Conservation (phyloP, 2,329 filamentous ascomycete genomes). For the Raffaelea arxii region DNA sequence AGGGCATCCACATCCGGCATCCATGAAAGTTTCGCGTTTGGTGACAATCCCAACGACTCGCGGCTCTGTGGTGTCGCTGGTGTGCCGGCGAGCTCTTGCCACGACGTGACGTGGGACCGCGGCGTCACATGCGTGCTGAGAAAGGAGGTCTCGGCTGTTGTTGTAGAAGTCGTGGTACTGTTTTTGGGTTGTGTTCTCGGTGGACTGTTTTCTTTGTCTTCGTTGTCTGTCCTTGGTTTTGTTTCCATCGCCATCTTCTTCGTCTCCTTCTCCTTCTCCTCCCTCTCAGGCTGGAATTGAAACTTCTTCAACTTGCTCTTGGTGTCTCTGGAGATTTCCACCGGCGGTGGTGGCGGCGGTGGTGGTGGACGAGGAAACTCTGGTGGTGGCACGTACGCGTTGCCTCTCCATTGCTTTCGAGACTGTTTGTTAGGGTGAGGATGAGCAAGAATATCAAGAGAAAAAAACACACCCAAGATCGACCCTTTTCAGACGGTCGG, state of each 20-base stretch:
- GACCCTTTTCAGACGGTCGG: slow-evolving; percentile 21
- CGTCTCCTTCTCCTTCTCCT: neutral
- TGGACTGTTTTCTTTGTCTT: slow-evolving; percentile 9
- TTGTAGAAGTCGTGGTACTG: slow-evolving; percentile 8
- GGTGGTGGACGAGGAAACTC: slow-evolving; percentile 15
- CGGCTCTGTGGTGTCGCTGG: slow-evolving; percentile 20
- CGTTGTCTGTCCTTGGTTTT: neutral
- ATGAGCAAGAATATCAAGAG: no score
- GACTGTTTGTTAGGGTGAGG: slow-evolving; percentile 14
- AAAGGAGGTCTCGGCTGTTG: slow-evolving; percentile 14
- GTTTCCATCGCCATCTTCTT: neutral
- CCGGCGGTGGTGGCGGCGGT: slow-evolving; percentile 24
- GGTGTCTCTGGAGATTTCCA: slow-evolving; percentile 46
- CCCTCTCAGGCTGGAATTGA: slow-evolving; percentile 35
- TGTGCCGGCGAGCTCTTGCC: slow-evolving; percentile 48
- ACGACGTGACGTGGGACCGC: slow-evolving; percentile 40
- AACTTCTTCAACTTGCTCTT: slow-evolving; percentile 51
- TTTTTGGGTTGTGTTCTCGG: slow-evolving; percentile 11
- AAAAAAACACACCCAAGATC: slow-evolving; percentile 9
- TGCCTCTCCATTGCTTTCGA: slow-evolving; percentile 42
- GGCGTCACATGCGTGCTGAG: slow-evolving; percentile 33
- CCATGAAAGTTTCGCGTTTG: slow-evolving; percentile 54
- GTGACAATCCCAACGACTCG: slow-evolving; percentile 41
- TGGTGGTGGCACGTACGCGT: slow-evolving; percentile 30
- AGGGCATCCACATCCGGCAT: slow-evolving; percentile 36